Conservation (phyloP, 345 rosid genomes). For the Isatis tinctoria region DNA sequence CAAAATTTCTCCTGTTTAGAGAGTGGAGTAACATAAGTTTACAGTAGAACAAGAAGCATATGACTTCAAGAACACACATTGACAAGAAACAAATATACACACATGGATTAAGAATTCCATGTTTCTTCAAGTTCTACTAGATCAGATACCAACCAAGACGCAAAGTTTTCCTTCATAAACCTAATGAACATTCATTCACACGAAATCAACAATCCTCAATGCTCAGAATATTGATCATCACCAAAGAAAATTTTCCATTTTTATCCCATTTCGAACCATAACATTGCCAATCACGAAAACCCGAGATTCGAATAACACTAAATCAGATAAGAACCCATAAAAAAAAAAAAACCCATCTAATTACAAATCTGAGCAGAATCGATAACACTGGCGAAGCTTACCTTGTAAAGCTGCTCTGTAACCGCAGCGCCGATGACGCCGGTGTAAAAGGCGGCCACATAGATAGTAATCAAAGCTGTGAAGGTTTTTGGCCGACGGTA, state of each 20-base stretch:
- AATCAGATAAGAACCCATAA: neutral
- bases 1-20: slow-evolving; percentile 75
- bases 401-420: slow-evolving; percentile 90
- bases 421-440: slow-evolving; percentile 79
- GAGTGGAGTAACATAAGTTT: neutral
- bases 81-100: neutral
- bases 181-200: neutral
- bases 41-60: neutral
- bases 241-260: neutral
- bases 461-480: slow-evolving; percentile 60
- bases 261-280: slow-evolving; percentile 15
- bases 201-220: neutral
- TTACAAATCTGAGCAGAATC: neutral
- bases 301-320: neutral
- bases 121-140: neutral
- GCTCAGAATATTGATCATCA: neutral
- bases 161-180: neutral
- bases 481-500: slow-evolving; percentile 81
- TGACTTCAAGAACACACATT: neutral
- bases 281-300: slow-evolving; percentile 4
- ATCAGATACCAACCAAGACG: neutral
- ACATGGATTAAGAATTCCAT: neutral
- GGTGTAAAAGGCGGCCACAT: slow-evolving; percentile 81
- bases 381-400: neutral
- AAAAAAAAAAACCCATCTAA: neutral